These are phyloP conservation scores for Agaricus blazei DNA, from an alignment of 768 basidiomycete genomes.

Conservation along the genomic window DNA sequence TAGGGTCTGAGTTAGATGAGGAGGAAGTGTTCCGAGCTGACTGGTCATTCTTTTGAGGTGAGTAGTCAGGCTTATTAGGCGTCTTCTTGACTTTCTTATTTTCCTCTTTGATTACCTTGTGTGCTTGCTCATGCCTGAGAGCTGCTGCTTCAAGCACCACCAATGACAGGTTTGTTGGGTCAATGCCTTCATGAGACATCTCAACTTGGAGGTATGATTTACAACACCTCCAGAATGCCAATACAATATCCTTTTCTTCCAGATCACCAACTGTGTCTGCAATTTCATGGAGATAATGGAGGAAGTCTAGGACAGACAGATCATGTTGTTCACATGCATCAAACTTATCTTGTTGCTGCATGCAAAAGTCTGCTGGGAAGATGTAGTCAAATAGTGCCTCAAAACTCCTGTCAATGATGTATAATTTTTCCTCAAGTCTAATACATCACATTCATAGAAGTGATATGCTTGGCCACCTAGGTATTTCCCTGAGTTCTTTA, in stretches of 20 bases:
- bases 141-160: background rate
- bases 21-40: background rate
- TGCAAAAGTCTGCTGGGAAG: constrained; percentile 3
- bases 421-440: background rate
- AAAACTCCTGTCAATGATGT: constrained; percentile 2
- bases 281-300: background rate
- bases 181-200: constrained; percentile 1
- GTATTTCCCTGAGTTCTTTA: background rate
- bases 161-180: background rate
- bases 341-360: constrained; percentile 6
- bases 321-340: constrained; percentile 1
- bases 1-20: background rate
- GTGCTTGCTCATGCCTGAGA: background rate
- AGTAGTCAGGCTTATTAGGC: too few species aligned
- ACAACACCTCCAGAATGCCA: constrained; percentile 3
- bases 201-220: constrained; percentile 4
- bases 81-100: background rate
- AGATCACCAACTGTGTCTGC: constrained; percentile 5
- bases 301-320: background rate
- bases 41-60: background rate
- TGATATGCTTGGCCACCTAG: background rate
- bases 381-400: constrained; percentile 2
- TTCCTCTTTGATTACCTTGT: constrained; percentile 1
- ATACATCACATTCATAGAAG: constrained; percentile 7
- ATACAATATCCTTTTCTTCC: constrained; percentile 1